Evolutionary conservation across 139 green algal genomes (phyloP).

Genomic region (Gonium pectorale): DNA sequence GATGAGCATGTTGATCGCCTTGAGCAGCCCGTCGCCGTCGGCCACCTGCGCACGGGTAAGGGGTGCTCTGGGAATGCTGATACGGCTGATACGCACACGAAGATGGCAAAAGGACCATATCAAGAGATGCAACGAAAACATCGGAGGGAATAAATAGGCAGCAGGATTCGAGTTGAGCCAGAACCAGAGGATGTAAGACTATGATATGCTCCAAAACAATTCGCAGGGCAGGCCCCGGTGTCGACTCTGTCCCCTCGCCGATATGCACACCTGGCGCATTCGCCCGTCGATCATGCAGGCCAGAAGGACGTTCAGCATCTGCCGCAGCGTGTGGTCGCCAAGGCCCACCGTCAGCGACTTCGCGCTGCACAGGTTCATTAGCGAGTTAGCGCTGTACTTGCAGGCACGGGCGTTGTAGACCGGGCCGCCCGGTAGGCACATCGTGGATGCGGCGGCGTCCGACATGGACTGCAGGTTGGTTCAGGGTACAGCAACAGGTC

Average conservation of each 20-base stretch:
- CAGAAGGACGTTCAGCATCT: constrained; percentile 36
- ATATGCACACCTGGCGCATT: constrained; percentile 31
- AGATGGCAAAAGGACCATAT: no score
- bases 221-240: no score
- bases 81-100: no score
- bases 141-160: no score
- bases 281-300: constrained; percentile 45
- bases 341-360: constrained; percentile 22
- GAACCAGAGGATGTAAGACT: no score
- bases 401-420: constrained; percentile 59
- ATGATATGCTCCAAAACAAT: no score
- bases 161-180: no score
- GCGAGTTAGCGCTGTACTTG: constrained; percentile 95
- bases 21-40: constrained; percentile 66
- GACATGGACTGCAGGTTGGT: constrained; percentile 60
- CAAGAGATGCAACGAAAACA: no score
- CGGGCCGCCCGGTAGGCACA: constrained; percentile 5
- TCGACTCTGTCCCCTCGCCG: no score
- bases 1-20: constrained; percentile 96
- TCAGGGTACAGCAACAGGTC: neutral
- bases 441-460: constrained; percentile 41
- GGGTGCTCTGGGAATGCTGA: no score
- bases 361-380: constrained; percentile 83
- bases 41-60: no score
- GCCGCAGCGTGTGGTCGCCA: neutral